These are phyloP conservation scores for Candida morakotiae DNA, from an alignment of 805 yeast genomes.

Conservation along the genomic window DNA sequence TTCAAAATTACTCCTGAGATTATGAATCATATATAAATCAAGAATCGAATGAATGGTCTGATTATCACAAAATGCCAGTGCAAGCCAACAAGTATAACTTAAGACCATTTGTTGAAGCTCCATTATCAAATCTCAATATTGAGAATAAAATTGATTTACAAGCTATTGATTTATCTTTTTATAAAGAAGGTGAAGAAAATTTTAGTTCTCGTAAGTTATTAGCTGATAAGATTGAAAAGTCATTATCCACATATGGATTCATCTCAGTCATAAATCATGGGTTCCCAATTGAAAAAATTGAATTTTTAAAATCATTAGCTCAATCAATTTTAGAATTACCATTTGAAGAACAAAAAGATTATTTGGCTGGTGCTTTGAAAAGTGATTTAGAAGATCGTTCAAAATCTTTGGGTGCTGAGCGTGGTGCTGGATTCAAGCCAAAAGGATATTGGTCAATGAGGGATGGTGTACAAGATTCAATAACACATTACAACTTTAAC, in stretches of 20 bases:
- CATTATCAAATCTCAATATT: conserved; percentile 13
- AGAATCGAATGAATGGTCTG: too few species aligned
- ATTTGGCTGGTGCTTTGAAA: conserved; percentile 36
- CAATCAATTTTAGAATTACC: conserved; percentile 40
- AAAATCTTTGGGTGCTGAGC: conserved; percentile 24
- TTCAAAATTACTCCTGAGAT: neutral
- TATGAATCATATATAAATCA: too few species aligned
- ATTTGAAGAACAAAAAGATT: conserved; percentile 33
- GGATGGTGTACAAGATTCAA: conserved; percentile 24
- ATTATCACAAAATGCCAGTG: conserved; percentile 7
- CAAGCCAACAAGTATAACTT: conserved; percentile 17
- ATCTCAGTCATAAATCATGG: conserved; percentile 42
- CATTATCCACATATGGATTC: conserved; percentile 42
- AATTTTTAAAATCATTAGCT: conserved; percentile 34
- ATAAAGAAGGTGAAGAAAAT: conserved; percentile 30
- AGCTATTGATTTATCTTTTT: conserved; percentile 34
- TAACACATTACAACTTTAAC: conserved; percentile 24
- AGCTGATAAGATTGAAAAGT: conserved; percentile 35
- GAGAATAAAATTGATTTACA: conserved; percentile 23
- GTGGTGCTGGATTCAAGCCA: conserved; percentile 28
- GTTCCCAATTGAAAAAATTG: conserved; percentile 25
- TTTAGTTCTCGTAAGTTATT: conserved; percentile 22
- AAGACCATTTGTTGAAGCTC: conserved; percentile 23
- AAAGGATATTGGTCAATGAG: conserved; percentile 27
- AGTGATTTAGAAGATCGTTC: conserved; percentile 24